phyloP scores from a whole-genome alignment of 1,284 basidiomycete genomes.

The Xanthoconium separans region DNA sequence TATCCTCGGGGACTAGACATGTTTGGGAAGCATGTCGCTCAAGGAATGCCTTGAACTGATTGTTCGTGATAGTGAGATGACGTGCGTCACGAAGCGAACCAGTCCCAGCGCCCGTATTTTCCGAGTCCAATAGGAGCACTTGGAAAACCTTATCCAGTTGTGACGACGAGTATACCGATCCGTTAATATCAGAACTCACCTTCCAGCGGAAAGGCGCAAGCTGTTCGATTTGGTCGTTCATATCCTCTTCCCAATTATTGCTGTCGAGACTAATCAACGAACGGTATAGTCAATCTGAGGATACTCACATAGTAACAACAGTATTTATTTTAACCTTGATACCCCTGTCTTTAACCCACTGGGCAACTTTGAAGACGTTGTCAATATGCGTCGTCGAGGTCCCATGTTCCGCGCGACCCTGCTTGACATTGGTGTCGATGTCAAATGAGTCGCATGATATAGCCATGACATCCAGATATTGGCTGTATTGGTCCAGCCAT shows the following conservation, averaged over 20 bases:
- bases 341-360: conserved; percentile 35
- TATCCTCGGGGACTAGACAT: conserved; percentile 17
- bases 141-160: conserved; percentile 15
- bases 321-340: conserved; percentile 42
- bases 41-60: conserved; percentile 16
- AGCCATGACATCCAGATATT: conserved; percentile 39
- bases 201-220: conserved; percentile 15
- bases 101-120: conserved; percentile 15
- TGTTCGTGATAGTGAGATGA: conserved; percentile 9
- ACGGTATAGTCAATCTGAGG: not conserved
- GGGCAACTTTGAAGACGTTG: conserved; percentile 35
- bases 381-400: conserved; percentile 28
- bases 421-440: conserved; percentile 32
- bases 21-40: conserved; percentile 14
- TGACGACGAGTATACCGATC: not conserved
- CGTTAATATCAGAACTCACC: not conserved
- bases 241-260: conserved; percentile 20
- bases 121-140: conserved; percentile 15
- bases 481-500: conserved; percentile 38
- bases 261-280: not conserved
- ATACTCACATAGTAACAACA: conserved; percentile 33
- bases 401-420: conserved; percentile 32
- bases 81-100: conserved; percentile 16
- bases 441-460: conserved; percentile 41
- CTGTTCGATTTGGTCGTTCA: conserved; percentile 14